phyloP scores from a whole-genome alignment of 2,329 filamentous ascomycete genomes.

The Alternaria brassicae region DNA sequence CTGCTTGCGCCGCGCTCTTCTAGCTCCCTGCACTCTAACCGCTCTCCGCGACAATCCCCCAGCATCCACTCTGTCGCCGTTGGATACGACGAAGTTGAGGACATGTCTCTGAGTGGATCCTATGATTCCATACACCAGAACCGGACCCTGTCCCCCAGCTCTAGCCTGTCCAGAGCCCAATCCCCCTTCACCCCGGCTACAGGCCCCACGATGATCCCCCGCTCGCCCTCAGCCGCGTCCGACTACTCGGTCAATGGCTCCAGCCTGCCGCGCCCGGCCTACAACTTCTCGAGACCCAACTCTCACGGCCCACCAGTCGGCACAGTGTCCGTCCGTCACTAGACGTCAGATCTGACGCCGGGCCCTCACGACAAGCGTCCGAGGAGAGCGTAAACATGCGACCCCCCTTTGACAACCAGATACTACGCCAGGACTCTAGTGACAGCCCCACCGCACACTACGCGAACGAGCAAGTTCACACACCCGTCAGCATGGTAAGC shows the following conservation, averaged over 20 bases:
- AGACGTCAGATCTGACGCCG: slow-evolving; percentile 48
- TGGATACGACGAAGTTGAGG: slow-evolving; percentile 75
- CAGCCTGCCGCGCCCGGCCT: slow-evolving; percentile 72
- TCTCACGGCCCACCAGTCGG: slow-evolving; percentile 86
- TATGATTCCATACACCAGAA: slow-evolving; percentile 68
- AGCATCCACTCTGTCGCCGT: slow-evolving; percentile 56
- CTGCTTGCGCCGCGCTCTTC: slow-evolving; percentile 54
- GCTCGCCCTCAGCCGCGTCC: slow-evolving; percentile 85
- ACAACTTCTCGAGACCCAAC: slow-evolving; percentile 80
- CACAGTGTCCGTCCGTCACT: slow-evolving; percentile 63
- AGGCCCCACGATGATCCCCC: slow-evolving; percentile 63
- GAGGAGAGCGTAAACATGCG: slow-evolving; percentile 47
- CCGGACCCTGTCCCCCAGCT: slow-evolving; percentile 81
- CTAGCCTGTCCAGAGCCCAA: slow-evolving; percentile 64
- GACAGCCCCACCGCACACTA: slow-evolving; percentile 65
- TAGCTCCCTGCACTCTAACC: slow-evolving; percentile 36
- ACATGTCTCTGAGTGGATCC: slow-evolving; percentile 63
- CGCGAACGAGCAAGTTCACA: slow-evolving; percentile 70
- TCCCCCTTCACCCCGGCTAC: slow-evolving; percentile 70
- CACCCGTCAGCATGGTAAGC: slow-evolving; percentile 75
- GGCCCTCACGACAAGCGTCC: slow-evolving; percentile 45
- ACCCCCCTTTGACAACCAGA: slow-evolving; percentile 50
- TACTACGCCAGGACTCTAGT: slow-evolving; percentile 50
- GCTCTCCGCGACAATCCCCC: slow-evolving; percentile 49
- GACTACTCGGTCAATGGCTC: slow-evolving; percentile 71